A percentile compares a stretch with the other conserved stretches of the same genome.
These are phyloP conservation scores for Chenopodium berlandieri DNA, from an alignment of 148 eudicot genomes.

Conservation along the genomic window DNA sequence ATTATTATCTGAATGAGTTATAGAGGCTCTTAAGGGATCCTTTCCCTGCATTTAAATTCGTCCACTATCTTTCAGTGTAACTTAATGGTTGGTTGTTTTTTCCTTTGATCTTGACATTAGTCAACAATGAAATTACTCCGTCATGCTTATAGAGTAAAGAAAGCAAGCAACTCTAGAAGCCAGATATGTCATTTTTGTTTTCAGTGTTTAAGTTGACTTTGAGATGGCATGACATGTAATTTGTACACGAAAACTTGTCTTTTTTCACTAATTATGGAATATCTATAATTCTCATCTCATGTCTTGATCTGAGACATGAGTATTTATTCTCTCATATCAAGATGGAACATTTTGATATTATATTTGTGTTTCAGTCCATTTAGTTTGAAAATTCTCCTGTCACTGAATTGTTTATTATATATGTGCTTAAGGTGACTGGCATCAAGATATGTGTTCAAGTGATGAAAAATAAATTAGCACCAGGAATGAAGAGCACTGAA, in stretches of 20 bases:
- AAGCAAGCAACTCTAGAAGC: background rate
- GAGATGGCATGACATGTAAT: no score
- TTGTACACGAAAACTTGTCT: background rate
- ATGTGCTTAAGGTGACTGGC: constrained; percentile 54
- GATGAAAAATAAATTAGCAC: constrained; percentile 86
- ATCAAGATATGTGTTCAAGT: constrained; percentile 76
- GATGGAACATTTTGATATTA: background rate
- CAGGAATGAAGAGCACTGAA: constrained; percentile 65
- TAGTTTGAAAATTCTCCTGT: background rate
- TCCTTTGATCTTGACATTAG: background rate
- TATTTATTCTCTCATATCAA: background rate
- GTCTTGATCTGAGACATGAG: background rate
- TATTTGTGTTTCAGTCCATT: background rate
- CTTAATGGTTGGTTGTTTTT: background rate
- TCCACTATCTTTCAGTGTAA: background rate
- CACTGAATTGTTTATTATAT: constrained; percentile 4
- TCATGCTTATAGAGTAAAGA: background rate
- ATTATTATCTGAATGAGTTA: background rate
- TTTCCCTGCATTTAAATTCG: background rate
- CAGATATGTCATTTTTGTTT: background rate
- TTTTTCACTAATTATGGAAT: background rate
- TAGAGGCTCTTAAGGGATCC: background rate
- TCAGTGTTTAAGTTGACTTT: no score
- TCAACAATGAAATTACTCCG: background rate
- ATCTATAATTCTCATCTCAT: background rate